phyloP scores from a whole-genome alignment of 495 filamentous ascomycete species.

The Articulospora tetracladia region DNA sequence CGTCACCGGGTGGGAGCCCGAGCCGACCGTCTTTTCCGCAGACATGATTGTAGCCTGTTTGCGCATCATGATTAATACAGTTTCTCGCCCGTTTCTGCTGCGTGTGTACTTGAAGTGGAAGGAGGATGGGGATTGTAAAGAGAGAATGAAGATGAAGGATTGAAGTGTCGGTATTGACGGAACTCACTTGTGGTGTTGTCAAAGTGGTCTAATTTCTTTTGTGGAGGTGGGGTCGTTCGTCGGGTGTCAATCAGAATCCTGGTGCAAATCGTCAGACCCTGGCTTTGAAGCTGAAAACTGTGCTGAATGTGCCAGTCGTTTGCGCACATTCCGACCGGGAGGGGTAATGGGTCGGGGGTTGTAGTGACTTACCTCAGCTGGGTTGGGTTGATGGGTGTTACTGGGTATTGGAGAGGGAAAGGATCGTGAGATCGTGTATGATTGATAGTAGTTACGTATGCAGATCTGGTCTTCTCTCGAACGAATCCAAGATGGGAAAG shows the following conservation, averaged over 20 bases:
- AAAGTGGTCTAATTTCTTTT: background rate
- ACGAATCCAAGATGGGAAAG: too few relatives aligned
- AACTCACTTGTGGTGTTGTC: background rate
- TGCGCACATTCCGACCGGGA: background rate
- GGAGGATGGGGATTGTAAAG: background rate
- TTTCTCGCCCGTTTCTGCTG: background rate
- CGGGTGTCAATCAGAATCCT: conserved; percentile 2
- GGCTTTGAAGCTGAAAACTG: background rate
- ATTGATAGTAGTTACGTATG: too few relatives aligned
- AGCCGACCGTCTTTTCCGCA: conserved; percentile 12
- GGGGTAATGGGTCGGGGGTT: background rate
- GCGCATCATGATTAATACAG: conserved; percentile 11
- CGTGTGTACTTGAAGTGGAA: background rate
- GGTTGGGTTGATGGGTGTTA: background rate
- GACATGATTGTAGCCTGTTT: conserved; percentile 17
- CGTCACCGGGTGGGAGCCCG: conserved; percentile 20
- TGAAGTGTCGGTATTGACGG: background rate
- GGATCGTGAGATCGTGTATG: too few relatives aligned
- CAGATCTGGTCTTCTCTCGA: too few relatives aligned
- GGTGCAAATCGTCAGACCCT: conserved; percentile 2
- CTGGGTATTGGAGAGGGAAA: too few relatives aligned
- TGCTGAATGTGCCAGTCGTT: background rate
- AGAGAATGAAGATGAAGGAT: background rate
- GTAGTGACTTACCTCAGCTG: background rate
- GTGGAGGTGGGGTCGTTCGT: background rate